A percentile compares a stretch with the other conserved stretches of the same genome.
These are phyloP conservation scores for Spathaspora passalidarum DNA, from an alignment of 805 yeast species.

Conservation along the genomic window DNA sequence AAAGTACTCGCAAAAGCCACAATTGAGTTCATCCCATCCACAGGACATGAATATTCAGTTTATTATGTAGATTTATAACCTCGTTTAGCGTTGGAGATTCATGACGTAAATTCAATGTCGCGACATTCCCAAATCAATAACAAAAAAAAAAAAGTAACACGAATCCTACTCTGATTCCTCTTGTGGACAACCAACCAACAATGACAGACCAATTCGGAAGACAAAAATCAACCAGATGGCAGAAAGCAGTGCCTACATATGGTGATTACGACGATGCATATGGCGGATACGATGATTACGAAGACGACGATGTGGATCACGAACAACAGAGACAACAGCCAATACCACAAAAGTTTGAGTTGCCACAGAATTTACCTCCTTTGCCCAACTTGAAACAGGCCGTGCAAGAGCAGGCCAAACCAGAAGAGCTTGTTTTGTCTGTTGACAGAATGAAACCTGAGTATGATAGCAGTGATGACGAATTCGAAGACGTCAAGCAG, in stretches of 20 bases:
- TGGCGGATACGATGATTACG: slow-evolving; percentile 5
- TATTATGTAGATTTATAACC: slow-evolving; percentile 21
- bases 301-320: slow-evolving; percentile 3
- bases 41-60: slow-evolving; percentile 36
- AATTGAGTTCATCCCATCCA: slow-evolving; percentile 38
- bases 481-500: slow-evolving; percentile 4
- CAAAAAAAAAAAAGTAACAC: neutral
- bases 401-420: neutral
- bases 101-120: neutral
- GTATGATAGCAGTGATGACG: slow-evolving; percentile 8
- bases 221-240: slow-evolving; percentile 44
- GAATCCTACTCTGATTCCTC: neutral
- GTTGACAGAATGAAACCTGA: slow-evolving; percentile 4
- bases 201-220: slow-evolving; percentile 39
- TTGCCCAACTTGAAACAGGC: neutral
- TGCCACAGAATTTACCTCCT: neutral
- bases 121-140: neutral
- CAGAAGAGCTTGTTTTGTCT: slow-evolving; percentile 6
- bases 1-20: slow-evolving; percentile 39
- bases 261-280: slow-evolving; percentile 10
- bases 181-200: neutral
- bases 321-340: neutral
- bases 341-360: slow-evolving; percentile 6
- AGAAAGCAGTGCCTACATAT: slow-evolving; percentile 33
- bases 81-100: too few species aligned